Evolutionary conservation across 441 rosid genomes (phyloP), one percentile per base, ranked within the genome.

Genomic region (Rhodomyrtus psidioides): DNA sequence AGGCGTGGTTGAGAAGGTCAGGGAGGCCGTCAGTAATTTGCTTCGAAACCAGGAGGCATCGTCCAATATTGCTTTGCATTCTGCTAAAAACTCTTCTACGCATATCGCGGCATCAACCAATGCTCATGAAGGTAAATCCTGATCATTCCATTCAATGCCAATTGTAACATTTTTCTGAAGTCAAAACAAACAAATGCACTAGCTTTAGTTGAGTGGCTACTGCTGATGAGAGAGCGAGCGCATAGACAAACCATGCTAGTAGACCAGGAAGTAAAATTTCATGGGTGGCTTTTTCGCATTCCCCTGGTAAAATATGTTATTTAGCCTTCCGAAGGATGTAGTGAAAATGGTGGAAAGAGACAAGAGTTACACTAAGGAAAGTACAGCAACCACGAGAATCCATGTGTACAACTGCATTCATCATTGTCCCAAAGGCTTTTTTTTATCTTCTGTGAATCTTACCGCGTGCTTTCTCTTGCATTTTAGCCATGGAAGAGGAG

Each of bases 401-500:
- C n/a, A 21, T 70, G 49, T 12, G 79, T 21, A 12, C 84, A 55
- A 56, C 56, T 28, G 59, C 84, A 12, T 56, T 12, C 49, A 55
- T 2, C 62, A 12, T 55, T 62, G 86, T 74, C 74, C 84, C 58
- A 27, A 27, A 24, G 30, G 34, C 53, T 44, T 28, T 74, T 53
- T 81, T 51, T 51, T 49, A 2, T 53, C 76, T 24, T 28, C 42
- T 28, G 79, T 6, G 10, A 6, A n/a, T 60, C 84, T 30, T 23
- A 42, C 39, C 17, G 19, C 17, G 55, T 21, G 44, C 65, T 42
- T 87, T 51, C 65, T 85, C 57, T 57, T 57, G 5, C 56, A 28
- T 55, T 88, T 91, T 89, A 94, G 96, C 87, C 86, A 87, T 59
- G 58, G 94, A 91, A 87, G 96, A 93, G 89, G 94, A 92, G 84